Conservation (phyloP, 2,329 filamentous ascomycete genomes). For the Aspergillus melleus region DNA sequence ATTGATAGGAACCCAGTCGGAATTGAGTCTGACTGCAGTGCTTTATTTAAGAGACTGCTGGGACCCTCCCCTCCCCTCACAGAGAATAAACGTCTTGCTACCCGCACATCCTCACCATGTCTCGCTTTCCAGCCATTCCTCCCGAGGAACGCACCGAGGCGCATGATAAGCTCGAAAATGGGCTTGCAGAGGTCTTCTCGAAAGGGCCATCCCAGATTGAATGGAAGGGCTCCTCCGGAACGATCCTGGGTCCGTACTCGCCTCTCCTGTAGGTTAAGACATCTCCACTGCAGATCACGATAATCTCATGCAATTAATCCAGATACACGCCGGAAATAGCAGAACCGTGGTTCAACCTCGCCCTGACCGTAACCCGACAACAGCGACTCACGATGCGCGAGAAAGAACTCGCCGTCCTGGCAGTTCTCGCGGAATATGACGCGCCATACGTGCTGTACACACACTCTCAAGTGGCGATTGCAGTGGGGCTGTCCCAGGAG, state of each 20-base stretch:
- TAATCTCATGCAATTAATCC: too few species aligned
- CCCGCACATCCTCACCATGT: background rate
- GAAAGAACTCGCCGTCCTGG: background rate
- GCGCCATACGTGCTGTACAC: background rate
- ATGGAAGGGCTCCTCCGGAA: background rate
- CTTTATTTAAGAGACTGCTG: too few species aligned
- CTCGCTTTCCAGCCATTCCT: background rate
- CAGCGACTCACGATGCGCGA: background rate
- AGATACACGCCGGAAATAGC: background rate
- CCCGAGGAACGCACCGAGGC: background rate
- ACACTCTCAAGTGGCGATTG: background rate
- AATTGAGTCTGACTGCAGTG: too few species aligned
- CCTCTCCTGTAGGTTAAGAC: background rate
- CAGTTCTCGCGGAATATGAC: background rate
- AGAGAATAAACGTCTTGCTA: too few species aligned
- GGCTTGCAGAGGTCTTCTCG: background rate
- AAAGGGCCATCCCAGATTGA: background rate
- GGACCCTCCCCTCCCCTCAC: too few species aligned
- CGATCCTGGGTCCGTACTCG: background rate
- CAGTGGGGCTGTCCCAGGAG: background rate
- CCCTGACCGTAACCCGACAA: background rate
- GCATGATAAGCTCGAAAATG: background rate
- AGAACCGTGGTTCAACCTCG: background rate
- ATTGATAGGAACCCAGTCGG: too few species aligned
- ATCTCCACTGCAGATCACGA: too few species aligned